Evolutionary conservation across 176 grass and related monocot genomes (phyloP).

Genomic region (Stipa capillata): DNA sequence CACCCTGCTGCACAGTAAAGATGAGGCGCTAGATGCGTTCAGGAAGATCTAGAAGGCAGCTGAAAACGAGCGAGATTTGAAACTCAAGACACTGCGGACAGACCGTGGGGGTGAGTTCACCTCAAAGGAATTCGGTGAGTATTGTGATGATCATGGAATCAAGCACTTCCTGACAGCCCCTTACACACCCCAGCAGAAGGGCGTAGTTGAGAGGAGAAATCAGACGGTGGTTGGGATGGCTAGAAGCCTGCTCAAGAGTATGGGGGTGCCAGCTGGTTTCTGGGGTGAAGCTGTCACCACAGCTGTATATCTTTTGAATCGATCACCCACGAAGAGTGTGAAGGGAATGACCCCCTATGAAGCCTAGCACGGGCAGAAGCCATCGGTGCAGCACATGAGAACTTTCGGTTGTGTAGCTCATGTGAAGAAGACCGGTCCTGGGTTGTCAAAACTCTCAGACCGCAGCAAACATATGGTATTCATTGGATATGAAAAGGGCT

Average conservation of each 20-base stretch:
- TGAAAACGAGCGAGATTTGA: too few relatives aligned
- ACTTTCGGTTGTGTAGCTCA: background rate
- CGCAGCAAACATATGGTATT: background rate
- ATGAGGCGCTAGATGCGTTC: too few relatives aligned
- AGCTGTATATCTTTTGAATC: background rate
- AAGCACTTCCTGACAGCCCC: background rate
- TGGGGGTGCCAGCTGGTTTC: background rate
- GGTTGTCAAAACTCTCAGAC: background rate
- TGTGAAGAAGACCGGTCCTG: background rate
- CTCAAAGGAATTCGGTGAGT: background rate
- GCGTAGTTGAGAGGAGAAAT: background rate
- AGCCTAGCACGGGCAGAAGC: background rate
- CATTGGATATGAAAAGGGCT: background rate
- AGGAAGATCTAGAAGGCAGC: too few relatives aligned
- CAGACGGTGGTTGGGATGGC: background rate
- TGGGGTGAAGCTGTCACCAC: background rate
- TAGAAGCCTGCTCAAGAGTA: background rate
- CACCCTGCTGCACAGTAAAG: too few relatives aligned
- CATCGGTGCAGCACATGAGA: background rate
- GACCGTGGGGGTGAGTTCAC: too few relatives aligned
- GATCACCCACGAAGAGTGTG: background rate
- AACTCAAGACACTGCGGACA: too few relatives aligned
- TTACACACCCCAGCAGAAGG: background rate
- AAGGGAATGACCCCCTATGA: background rate
- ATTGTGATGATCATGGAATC: background rate